Percentiles rank a stretch among this genome's conserved stretches.
Evolutionary conservation across 768 basidiomycete genomes (phyloP).

Genomic region (Mycena galopus): DNA sequence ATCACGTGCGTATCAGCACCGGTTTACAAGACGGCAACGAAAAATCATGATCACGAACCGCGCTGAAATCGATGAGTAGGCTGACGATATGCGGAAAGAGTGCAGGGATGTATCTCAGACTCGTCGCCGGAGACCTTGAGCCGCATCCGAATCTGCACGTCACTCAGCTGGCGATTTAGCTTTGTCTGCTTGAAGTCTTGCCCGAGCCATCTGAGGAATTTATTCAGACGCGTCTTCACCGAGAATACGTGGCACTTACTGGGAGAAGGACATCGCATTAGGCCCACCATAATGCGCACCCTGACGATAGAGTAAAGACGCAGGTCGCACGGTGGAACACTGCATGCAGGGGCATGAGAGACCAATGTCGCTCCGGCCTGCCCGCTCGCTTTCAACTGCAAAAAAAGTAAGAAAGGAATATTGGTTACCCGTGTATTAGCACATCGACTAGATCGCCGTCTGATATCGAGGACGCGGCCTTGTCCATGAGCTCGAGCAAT

Average conservation of each 20-base stretch:
- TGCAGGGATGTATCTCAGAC: slow-evolving; percentile 92
- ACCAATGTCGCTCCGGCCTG: slow-evolving; percentile 96
- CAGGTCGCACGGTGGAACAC: slow-evolving; percentile 92
- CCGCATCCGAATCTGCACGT: slow-evolving; percentile 96
- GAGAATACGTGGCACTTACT: slow-evolving; percentile 68
- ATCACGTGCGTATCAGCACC: slow-evolving; percentile 17
- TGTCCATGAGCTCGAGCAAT: slow-evolving; percentile 84
- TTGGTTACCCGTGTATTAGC: slow-evolving; percentile 88
- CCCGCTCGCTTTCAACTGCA: not conserved
- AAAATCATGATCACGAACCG: slow-evolving; percentile 75
- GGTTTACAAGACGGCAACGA: not conserved
- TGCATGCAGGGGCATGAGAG: slow-evolving; percentile 93
- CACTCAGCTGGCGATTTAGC: slow-evolving; percentile 81
- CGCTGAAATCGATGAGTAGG: slow-evolving; percentile 80
- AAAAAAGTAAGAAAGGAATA: slow-evolving; percentile 17
- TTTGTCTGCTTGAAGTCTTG: slow-evolving; percentile 96
- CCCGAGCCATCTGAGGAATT: slow-evolving; percentile 86
- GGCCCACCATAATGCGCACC: slow-evolving; percentile 76
- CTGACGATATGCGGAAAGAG: slow-evolving; percentile 84
- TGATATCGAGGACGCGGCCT: slow-evolving; percentile 92
- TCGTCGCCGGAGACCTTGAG: slow-evolving; percentile 93
- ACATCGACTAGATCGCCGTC: slow-evolving; percentile 95
- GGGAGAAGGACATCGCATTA: slow-evolving; percentile 82
- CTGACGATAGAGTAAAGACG: slow-evolving; percentile 84
- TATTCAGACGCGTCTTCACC: slow-evolving; percentile 13